A percentile compares a stretch with the other conserved stretches of the same genome.
These are phyloP conservation scores for Zangia roseola DNA, from an alignment of 768 basidiomycete species.

Conservation along the genomic window DNA sequence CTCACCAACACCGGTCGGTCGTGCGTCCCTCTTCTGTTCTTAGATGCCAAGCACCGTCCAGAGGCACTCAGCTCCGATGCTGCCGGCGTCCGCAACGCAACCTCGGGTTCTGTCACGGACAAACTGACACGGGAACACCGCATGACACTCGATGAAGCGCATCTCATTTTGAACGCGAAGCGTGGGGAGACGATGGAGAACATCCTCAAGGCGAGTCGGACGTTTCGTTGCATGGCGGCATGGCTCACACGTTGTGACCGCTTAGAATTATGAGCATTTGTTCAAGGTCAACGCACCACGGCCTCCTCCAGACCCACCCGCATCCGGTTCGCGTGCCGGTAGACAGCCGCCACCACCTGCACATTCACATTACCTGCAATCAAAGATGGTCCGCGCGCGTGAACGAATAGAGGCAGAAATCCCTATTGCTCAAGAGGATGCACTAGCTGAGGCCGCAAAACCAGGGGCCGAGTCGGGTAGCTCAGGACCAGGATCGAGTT, in stretches of 20 bases:
- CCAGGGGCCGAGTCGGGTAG: constrained; percentile 17
- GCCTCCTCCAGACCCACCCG: constrained; percentile 49
- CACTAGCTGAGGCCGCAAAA: constrained; percentile 11
- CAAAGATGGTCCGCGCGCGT: constrained; percentile 92
- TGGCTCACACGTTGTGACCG: constrained; percentile 2
- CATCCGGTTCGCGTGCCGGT: constrained; percentile 35
- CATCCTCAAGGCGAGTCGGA: constrained; percentile 62
- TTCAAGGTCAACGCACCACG: constrained; percentile 86
- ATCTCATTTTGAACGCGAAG: constrained; percentile 87
- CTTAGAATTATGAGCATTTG: constrained; percentile 87
- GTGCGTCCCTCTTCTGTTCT: too few relatives aligned
- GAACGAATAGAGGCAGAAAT: constrained; percentile 94
- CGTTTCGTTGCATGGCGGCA: background rate
- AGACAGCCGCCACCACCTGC: constrained; percentile 42
- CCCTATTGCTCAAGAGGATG: constrained; percentile 30
- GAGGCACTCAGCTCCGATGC: constrained; percentile 68
- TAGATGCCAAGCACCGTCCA: constrained; percentile 84
- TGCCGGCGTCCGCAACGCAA: constrained; percentile 73
- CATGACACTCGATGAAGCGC: constrained; percentile 96
- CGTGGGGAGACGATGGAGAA: constrained; percentile 65
- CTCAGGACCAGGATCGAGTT: constrained; percentile 23
- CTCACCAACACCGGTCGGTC: constrained; percentile 1
- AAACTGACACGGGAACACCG: constrained; percentile 79
- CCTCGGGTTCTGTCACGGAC: constrained; percentile 73
- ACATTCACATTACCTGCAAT: constrained; percentile 92